Percentiles rank a stretch among this genome's conserved stretches.
Evolutionary conservation across 2,329 filamentous ascomycete genomes (phyloP).

Genomic region (Penicillium thymicola): DNA sequence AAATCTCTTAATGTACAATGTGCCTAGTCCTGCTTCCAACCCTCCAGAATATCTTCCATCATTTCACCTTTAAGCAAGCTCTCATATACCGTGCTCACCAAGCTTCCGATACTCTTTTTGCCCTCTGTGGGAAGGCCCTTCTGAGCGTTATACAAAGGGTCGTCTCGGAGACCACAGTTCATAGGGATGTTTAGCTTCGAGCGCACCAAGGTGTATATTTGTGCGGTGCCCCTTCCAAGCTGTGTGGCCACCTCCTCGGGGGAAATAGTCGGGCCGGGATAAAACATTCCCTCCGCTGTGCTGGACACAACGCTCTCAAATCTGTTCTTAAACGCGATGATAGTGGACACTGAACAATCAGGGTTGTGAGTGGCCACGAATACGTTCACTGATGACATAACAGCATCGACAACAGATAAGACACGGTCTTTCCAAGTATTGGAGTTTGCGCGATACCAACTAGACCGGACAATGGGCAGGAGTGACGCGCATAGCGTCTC

Average conservation of each 20-base stretch:
- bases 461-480: constrained; percentile 8
- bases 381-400: constrained; percentile 5
- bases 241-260: constrained; percentile 2
- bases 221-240: constrained; percentile 9
- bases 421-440: constrained; percentile 17
- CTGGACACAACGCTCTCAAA: constrained; percentile 1
- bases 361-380: constrained; percentile 3
- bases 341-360: constrained; percentile 4
- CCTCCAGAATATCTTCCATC: constrained; percentile 3
- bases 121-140: constrained; percentile 4
- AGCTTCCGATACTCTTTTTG: constrained; percentile 14
- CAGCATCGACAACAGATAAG: constrained; percentile 7
- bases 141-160: constrained; percentile 15
- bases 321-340: constrained; percentile 7
- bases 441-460: constrained; percentile 12
- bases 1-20: not conserved
- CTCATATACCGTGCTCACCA: constrained; percentile 13
- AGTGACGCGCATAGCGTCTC: not conserved
- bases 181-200: constrained; percentile 9
- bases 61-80: constrained; percentile 9
- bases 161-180: constrained; percentile 12
- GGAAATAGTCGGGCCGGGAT: constrained; percentile 5
- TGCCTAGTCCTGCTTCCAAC: not conserved
- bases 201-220: constrained; percentile 13
- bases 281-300: constrained; percentile 9